A percentile compares a stretch with the other conserved stretches of the same genome.
These are phyloP conservation scores for Exophiala xenobiotica DNA, from an alignment of 2,329 filamentous ascomycete species.

Conservation along the genomic window DNA sequence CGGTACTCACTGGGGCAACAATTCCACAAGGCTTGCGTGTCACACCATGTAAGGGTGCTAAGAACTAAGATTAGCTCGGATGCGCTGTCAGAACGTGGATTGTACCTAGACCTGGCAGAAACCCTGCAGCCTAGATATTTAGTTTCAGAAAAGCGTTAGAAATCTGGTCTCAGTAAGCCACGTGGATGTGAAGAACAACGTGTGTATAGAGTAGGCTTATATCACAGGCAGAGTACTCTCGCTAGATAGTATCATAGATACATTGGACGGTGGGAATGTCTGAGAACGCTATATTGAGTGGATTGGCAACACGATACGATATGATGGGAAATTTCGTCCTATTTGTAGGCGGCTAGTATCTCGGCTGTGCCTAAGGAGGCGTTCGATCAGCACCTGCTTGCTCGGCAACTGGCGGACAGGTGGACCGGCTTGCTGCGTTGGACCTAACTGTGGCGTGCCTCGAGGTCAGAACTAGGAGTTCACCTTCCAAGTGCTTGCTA, in stretches of 20 bases:
- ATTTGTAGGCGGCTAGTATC: too few species aligned
- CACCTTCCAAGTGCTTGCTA: too few species aligned
- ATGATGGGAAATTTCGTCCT: too few species aligned
- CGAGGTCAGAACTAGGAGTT: too few species aligned
- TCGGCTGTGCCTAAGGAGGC: too few species aligned
- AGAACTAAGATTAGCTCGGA: neutral
- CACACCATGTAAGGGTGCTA: neutral
- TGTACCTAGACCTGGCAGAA: neutral
- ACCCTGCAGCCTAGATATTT: neutral
- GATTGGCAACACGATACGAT: neutral
- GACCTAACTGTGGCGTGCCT: too few species aligned
- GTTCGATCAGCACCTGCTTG: too few species aligned
- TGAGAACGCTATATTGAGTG: neutral
- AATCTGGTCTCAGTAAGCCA: slow-evolving; percentile 1
- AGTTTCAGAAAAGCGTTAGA: slow-evolving; percentile 5
- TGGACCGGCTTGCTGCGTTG: too few species aligned
- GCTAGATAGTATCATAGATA: neutral
- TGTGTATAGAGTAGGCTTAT: neutral
- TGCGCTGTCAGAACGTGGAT: neutral
- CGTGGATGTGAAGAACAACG: neutral
- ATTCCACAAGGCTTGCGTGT: neutral
- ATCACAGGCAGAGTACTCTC: slow-evolving; percentile 1
- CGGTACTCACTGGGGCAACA: neutral
- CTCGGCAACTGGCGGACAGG: too few species aligned
- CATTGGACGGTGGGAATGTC: neutral